These are phyloP conservation scores for Lepidium sativum DNA, from an alignment of 345 rosid species.

Conservation along the genomic window DNA sequence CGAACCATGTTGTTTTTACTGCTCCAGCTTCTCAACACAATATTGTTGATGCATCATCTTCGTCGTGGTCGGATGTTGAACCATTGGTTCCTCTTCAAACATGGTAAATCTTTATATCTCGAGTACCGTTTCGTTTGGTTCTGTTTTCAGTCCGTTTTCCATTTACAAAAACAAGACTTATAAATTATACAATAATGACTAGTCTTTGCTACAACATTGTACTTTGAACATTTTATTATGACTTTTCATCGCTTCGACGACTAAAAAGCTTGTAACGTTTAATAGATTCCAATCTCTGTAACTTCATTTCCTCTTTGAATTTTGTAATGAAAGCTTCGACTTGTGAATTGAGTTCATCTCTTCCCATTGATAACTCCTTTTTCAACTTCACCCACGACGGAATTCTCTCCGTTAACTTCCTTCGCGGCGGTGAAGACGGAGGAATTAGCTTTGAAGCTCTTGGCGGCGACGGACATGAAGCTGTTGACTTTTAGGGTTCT, in stretches of 20 bases:
- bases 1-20: too few species aligned
- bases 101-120: too few species aligned
- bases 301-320: constrained; percentile 74
- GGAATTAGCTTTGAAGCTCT: background rate
- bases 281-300: constrained; percentile 68
- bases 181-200: background rate
- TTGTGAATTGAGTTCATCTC: constrained; percentile 75
- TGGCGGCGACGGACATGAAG: background rate
- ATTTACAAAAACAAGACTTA: too few species aligned
- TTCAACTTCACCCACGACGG: constrained; percentile 34
- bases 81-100: too few species aligned
- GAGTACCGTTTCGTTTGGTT: too few species aligned
- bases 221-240: background rate
- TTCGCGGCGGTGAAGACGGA: constrained; percentile 6
- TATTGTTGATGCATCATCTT: too few species aligned
- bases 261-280: constrained; percentile 35
- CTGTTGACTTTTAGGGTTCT: constrained; percentile 43
- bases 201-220: background rate
- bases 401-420: constrained; percentile 52
- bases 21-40: too few species aligned
- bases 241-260: constrained; percentile 2
- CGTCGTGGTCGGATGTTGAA: too few species aligned
- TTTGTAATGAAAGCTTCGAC: constrained; percentile 80
- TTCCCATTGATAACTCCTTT: constrained; percentile 62
- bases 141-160: too few species aligned